These are phyloP conservation scores for Voacanga thouarsii DNA, from an alignment of 257 asterid genomes.

Conservation along the genomic window DNA sequence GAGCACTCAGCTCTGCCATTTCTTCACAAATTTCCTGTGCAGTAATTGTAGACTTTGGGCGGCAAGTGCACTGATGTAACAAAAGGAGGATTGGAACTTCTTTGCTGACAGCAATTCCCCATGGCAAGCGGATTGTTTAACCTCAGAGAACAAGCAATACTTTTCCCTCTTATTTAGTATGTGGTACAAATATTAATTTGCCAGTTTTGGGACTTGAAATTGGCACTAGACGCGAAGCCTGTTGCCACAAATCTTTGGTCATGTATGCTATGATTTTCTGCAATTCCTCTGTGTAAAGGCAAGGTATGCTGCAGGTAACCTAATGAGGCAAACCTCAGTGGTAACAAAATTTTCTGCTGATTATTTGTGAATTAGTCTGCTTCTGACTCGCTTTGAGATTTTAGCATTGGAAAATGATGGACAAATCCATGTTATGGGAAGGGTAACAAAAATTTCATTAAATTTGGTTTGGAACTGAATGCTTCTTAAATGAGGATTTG, in stretches of 20 bases:
- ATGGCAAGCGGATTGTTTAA: not conserved
- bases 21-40: not conserved
- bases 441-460: too few species aligned
- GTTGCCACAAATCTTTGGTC: not conserved
- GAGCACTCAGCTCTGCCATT: not conserved
- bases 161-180: too few species aligned
- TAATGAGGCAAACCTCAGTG: not conserved
- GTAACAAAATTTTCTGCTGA: not conserved
- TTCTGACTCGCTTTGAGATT: not conserved
- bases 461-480: not conserved
- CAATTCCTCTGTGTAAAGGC: too few species aligned
- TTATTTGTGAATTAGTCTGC: not conserved
- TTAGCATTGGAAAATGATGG: too few species aligned
- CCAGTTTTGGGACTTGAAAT: not conserved
- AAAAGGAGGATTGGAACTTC: not conserved
- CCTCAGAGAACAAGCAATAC: not conserved
- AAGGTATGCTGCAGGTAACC: not conserved
- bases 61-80: not conserved
- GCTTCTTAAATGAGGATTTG: not conserved
- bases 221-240: not conserved
- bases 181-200: not conserved
- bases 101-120: not conserved
- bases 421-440: too few species aligned
- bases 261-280: too few species aligned
- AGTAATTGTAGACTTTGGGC: not conserved